Evolutionary conservation across 2,329 filamentous ascomycete genomes (phyloP), one percentile per base, ranked within the genome.

Genomic region (Ophiostoma pallidulum): DNA sequence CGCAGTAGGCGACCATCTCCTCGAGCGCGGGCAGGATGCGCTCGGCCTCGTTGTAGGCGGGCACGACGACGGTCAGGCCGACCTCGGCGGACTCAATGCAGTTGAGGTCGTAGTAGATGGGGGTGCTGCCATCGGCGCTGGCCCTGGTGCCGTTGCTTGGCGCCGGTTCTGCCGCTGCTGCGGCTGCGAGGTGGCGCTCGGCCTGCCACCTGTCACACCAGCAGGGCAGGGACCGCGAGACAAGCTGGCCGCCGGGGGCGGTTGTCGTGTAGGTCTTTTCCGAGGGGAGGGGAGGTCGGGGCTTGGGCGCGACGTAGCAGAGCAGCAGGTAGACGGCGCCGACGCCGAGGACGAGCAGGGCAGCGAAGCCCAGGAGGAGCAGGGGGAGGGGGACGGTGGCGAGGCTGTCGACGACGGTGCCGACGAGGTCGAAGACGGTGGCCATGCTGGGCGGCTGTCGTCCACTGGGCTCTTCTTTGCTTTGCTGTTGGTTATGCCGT

Each of bases 11-110:
- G 22, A 97, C 84, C 1, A 92, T 89, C 66, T 98, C 92, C 60
- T 94, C 82, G 12, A 98, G 73, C 68, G 95, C 95, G 10, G 82
- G 84, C 12, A 80, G 74, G 40, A 98, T 74, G 26, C 92, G 81
- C 50, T 85, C 75, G 62, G 91, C 84, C 61, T 98, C 92, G 57
- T 98, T 98, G 74, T 89, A 98, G 9, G 92, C 92, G 0, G 92
- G 92, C 37, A 98, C 83, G 0, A 98, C 88, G 8, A 97, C 81
- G 46, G 86, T 92, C 71, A 98, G 80, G 62, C 84, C 85, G n/a
- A 96, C 67, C 53, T 90, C 81, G 13, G 89, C 77, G 2, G 82
- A 74, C 54, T 89, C 84, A 47, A 94, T 84, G 38, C 70, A 66
- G 55, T 78, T 74, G 14, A 73, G 64, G 54, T 79, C 71, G 33